Base-by-base conservation (phyloP, 208 protist species). In the Jaenimonas drosophilae region DNA sequence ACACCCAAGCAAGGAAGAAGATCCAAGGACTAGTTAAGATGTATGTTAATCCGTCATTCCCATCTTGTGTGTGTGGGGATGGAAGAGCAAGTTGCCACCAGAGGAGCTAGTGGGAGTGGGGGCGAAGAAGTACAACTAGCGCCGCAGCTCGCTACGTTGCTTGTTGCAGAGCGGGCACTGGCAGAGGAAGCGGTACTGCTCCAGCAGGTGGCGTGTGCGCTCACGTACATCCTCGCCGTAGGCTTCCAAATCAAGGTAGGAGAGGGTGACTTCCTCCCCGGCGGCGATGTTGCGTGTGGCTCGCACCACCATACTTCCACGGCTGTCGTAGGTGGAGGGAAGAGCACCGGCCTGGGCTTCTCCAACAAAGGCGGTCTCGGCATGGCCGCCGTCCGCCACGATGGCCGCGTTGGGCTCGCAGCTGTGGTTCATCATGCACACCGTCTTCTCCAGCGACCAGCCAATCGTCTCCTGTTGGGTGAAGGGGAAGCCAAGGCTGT, bases 381-480 rank as follows among this genome's bases (percentile, higher is more conserved):
- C 39, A 33, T 34, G 52, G 39, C 16, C 9, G 34, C 37, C 16
- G 9, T 4, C 26, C 43, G 19, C 12, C 17, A 88, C 59, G 1
- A 88, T 58, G 0, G 75, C 67, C 3, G 74, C 75, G 43, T 85
- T 88, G 14, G 82, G 77, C 28, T 53, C 34, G 51, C 82, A 91
- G 59, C 70, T 81, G 69, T 91, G 82, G 55, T 91, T 91, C 47
- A 88, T 55, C 77, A 88, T 87, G 51, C 76, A 86, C 32, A 83
- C 43, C 14, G 63, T 62, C 34, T 56, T 49, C 46, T 88, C 59
- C 47, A 91, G 54, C 20, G 75, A 64, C 78, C 82, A 91, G 6
- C 82, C 82, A 6, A 73, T 59, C 11, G 82, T 91, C 21, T 75
- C 60, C 17, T 54, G 26, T 3, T 68, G 26, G 25, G 59, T 77